Conservation (phyloP, 2,329 filamentous ascomycete genomes). For the Neoascochyta sp. region DNA sequence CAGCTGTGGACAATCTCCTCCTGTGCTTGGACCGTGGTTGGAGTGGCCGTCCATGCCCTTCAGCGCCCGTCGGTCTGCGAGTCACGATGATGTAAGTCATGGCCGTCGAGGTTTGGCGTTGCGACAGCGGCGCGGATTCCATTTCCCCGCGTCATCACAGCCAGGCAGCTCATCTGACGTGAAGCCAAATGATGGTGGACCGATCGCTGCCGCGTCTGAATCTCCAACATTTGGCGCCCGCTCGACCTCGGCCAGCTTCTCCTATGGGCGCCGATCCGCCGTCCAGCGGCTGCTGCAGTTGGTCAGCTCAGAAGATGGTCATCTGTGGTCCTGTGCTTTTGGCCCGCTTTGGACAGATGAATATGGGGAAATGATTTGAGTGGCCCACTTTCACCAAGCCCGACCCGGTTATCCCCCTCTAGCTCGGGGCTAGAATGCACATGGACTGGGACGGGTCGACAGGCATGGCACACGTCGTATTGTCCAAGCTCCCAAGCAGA, state of each 20-base stretch:
- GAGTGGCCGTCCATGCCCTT: too few species aligned
- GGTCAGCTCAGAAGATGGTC: conserved; percentile 24
- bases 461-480: conserved; percentile 34
- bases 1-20: too few species aligned
- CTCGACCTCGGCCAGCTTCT: conserved; percentile 25
- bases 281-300: conserved; percentile 21
- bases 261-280: conserved; percentile 27
- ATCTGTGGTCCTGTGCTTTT: conserved; percentile 26
- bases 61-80: conserved; percentile 8
- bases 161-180: conserved; percentile 13
- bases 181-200: conserved; percentile 5
- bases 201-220: conserved; percentile 14
- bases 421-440: conserved; percentile 17
- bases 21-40: too few species aligned
- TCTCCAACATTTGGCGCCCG: conserved; percentile 23
- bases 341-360: conserved; percentile 32
- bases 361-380: conserved; percentile 29
- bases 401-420: conserved; percentile 28
- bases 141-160: conserved; percentile 17
- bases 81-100: conserved; percentile 20
- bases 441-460: conserved; percentile 18
- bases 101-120: conserved; percentile 8
- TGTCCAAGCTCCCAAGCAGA: conserved; percentile 22
- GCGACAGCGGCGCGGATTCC: conserved; percentile 8
- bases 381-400: conserved; percentile 28